Percentiles rank a stretch among this genome's conserved stretches.
Evolutionary conservation across 768 basidiomycete species (phyloP).

Genomic region (Tulasnella calospora): DNA sequence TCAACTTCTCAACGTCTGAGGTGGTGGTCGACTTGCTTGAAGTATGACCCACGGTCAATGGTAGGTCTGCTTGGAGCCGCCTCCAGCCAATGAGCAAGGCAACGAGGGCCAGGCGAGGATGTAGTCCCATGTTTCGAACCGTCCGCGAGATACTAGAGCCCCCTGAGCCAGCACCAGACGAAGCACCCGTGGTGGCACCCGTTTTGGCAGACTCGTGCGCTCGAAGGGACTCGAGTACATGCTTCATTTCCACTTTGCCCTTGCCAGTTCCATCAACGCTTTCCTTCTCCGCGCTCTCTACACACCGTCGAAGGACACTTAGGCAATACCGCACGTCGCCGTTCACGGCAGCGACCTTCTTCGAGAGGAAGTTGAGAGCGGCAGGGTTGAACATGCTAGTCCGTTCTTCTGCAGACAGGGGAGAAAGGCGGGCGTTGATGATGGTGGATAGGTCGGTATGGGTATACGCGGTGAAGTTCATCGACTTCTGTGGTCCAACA

Average conservation of each 20-base stretch:
- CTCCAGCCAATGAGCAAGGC: slow-evolving; percentile 26
- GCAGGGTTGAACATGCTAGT: slow-evolving; percentile 25
- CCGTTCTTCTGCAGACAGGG: slow-evolving; percentile 13
- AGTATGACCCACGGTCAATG: slow-evolving; percentile 3
- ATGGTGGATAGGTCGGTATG: slow-evolving; percentile 25
- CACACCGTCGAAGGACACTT: slow-evolving; percentile 27
- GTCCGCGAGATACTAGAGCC: slow-evolving; percentile 22
- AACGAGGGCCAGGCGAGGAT: slow-evolving; percentile 27
- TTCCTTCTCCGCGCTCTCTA: slow-evolving; percentile 24
- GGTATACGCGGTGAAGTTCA: slow-evolving; percentile 29
- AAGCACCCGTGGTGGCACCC: neutral
- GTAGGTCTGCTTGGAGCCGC: slow-evolving; percentile 18
- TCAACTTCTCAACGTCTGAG: slow-evolving; percentile 16
- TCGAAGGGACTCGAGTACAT: slow-evolving; percentile 28
- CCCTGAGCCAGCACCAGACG: neutral
- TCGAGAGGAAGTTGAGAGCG: slow-evolving; percentile 27
- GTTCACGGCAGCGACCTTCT: slow-evolving; percentile 27
- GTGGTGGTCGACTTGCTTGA: neutral
- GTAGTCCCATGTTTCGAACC: slow-evolving; percentile 24
- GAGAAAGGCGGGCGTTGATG: slow-evolving; percentile 24
- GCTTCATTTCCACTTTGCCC: slow-evolving; percentile 27
- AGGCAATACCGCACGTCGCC: slow-evolving; percentile 29
- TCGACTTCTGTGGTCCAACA: slow-evolving; percentile 22
- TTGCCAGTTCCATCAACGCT: neutral
- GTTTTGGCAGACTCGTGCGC: slow-evolving; percentile 19